Evolutionary conservation across 1,284 basidiomycete genomes (phyloP), one percentile per base, ranked within the genome.

Genomic region (Leccinum fuscescens): DNA sequence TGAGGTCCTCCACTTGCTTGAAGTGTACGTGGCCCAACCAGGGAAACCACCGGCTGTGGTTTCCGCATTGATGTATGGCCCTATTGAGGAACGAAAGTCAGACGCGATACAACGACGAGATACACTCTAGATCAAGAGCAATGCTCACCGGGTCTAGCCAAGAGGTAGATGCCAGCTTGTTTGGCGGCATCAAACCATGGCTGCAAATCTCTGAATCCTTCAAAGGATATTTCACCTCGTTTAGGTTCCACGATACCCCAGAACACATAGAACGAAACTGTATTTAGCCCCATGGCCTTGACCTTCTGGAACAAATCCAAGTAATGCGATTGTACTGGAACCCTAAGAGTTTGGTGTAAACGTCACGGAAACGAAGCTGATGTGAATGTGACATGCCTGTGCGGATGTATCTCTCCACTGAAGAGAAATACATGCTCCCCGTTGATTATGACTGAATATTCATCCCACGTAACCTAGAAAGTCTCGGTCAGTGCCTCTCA

Each of bases 41-140:
- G 81, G 81, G 52, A 82, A 79, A 1, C 81, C 81, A 29, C 80
- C 80, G 4, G 73, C 83, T 3, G 79, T 78, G 0, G 79, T 82
- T 70, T 86, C 84, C 1, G 83, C 80, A 58, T 83, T 81, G 69
- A 84, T 82, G 62, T 83, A 84, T 4, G 80, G 80, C 2, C 80
- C 68, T 69, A 61, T 39, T 14, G 20, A 48, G 73, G 51, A 17
- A 17, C 6, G 22, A 20, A 33, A 15, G 14, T 65, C 17, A 59
- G 52, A 53, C 57, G 0, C 7, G 3, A 17, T 3, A 9, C 9
- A 14, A 46, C 6, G 46, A 24, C 22, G 22, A 24, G 22, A 24
- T 7, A 22, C 4, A 22, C 35, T 17, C 12, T 55, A 9, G 11
- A 22, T 56, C 29, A 22, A 44, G 11, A 46, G 22, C 22, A 44